A percentile compares a stretch with the other conserved stretches of the same genome.
These are phyloP conservation scores for Ramalina peruviana DNA, from an alignment of 495 filamentous ascomycete species.

Conservation along the genomic window DNA sequence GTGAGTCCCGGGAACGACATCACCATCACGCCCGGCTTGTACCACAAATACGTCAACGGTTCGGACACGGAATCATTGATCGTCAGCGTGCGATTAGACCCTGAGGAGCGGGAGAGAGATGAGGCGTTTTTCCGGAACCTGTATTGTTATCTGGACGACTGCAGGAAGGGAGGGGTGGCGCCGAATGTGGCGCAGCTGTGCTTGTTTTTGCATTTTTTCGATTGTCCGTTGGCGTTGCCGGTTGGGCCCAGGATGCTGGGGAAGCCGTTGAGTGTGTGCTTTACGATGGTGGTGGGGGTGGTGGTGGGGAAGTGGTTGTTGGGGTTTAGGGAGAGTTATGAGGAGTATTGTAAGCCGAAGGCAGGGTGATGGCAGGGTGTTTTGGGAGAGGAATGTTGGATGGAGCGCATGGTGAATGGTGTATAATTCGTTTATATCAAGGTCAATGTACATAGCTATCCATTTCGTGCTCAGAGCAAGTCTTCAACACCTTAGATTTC, in stretches of 20 bases:
- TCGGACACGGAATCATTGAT: background rate
- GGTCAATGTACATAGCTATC: too few species aligned
- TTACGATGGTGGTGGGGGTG: conserved; percentile 1
- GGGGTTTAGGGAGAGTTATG: conserved; percentile 4
- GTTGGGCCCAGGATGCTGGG: background rate
- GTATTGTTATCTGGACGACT: conserved; percentile 7
- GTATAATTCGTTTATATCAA: too few species aligned
- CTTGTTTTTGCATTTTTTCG: conserved; percentile 5
- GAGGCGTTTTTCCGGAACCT: conserved; percentile 8
- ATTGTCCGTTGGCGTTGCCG: conserved; percentile 3
- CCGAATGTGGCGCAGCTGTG: conserved; percentile 1
- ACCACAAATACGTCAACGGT: conserved; percentile 5
- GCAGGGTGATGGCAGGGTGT: too few species aligned
- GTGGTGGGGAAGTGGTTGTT: conserved; percentile 8
- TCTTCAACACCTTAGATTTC: too few species aligned
- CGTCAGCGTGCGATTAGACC: background rate
- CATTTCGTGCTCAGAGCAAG: too few species aligned
- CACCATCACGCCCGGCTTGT: background rate
- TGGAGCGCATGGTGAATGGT: too few species aligned
- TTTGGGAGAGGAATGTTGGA: too few species aligned
- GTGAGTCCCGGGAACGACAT: background rate
- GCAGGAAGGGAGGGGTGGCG: background rate
- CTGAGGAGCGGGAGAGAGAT: conserved; percentile 3
- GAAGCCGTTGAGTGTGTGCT: background rate
- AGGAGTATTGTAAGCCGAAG: conserved; percentile 3